A percentile compares a stretch with the other conserved stretches of the same genome.
phyloP scores from a whole-genome alignment of 306 rosid genomes.

The Corylus americana region DNA sequence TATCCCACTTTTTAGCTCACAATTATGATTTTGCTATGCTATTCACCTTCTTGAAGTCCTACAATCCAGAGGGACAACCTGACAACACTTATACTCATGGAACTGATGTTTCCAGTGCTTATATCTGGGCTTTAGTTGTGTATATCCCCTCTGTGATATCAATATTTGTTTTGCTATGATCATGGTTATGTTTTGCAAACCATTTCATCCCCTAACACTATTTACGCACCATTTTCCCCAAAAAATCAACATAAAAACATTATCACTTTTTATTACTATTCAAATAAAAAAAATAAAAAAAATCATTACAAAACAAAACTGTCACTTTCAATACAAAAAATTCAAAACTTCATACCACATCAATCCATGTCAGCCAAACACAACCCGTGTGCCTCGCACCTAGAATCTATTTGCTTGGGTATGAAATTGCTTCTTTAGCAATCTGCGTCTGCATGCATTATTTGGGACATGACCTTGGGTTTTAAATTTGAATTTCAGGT shows the following conservation, averaged over 20 bases:
- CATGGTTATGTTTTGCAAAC: too few species aligned
- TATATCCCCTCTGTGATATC: neutral
- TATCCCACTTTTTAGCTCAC: constrained; percentile 11
- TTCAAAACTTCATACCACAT: too few species aligned
- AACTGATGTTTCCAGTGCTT: constrained; percentile 3
- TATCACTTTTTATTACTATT: too few species aligned
- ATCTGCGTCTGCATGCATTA: constrained; percentile 4
- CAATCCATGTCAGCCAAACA: too few species aligned
- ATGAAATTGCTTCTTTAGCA: constrained; percentile 11
- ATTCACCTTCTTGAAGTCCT: constrained; percentile 2
- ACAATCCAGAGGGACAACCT: neutral
- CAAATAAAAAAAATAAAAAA: too few species aligned
- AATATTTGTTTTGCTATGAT: neutral
- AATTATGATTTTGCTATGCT: constrained; percentile 15
- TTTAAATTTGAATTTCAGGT: constrained; percentile 65
- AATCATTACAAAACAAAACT: too few species aligned
- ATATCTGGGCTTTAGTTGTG: neutral
- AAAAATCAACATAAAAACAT: too few species aligned
- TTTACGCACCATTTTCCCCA: too few species aligned
- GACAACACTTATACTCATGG: neutral
- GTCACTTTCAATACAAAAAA: too few species aligned
- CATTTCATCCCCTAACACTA: too few species aligned
- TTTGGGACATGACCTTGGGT: constrained; percentile 31
- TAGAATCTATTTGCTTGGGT: neutral
- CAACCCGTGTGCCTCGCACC: neutral